phyloP scores from a whole-genome alignment of 352 stramenopile species.

The Globisporangium lucens region DNA sequence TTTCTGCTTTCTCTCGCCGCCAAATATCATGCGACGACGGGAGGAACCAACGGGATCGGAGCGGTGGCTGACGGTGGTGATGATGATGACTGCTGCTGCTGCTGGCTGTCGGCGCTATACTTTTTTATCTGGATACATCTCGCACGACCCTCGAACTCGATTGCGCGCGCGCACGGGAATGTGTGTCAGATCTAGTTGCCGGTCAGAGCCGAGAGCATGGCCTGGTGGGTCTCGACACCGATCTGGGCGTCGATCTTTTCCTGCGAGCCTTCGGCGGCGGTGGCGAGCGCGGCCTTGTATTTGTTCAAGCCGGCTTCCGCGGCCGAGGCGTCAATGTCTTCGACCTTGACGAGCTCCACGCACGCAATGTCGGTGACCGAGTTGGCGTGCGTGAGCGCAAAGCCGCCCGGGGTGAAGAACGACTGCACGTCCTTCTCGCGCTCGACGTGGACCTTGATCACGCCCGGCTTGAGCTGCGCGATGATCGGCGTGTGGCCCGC shows the following conservation, averaged over 20 bases:
- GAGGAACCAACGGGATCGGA: not conserved
- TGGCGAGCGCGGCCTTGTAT: slow-evolving; percentile 85
- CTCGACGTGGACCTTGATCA: slow-evolving; percentile 88
- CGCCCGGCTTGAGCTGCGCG: slow-evolving; percentile 95
- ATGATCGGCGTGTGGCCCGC: slow-evolving; percentile 96
- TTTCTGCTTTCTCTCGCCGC: slow-evolving; percentile 1
- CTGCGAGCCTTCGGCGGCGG: slow-evolving; percentile 79
- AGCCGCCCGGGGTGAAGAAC: slow-evolving; percentile 98
- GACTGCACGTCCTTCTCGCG: slow-evolving; percentile 90
- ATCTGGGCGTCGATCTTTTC: slow-evolving; percentile 95
- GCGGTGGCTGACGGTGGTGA: not conserved
- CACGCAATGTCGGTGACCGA: slow-evolving; percentile 96
- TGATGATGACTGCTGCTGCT: not conserved
- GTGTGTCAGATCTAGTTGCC: slow-evolving; percentile 35
- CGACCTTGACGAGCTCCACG: slow-evolving; percentile 95
- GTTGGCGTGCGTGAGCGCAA: slow-evolving; percentile 95
- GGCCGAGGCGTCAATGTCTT: slow-evolving; percentile 93
- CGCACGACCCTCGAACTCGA: not conserved
- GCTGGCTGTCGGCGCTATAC: slow-evolving; percentile 7
- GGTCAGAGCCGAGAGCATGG: slow-evolving; percentile 89
- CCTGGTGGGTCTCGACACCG: slow-evolving; percentile 93
- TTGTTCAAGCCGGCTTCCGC: slow-evolving; percentile 89
- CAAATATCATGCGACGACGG: slow-evolving; percentile 10
- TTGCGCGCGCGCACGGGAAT: not conserved
- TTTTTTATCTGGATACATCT: slow-evolving; percentile 2